Base-by-base conservation (phyloP, 345 rosid genomes). In the Heritiera littoralis region DNA sequence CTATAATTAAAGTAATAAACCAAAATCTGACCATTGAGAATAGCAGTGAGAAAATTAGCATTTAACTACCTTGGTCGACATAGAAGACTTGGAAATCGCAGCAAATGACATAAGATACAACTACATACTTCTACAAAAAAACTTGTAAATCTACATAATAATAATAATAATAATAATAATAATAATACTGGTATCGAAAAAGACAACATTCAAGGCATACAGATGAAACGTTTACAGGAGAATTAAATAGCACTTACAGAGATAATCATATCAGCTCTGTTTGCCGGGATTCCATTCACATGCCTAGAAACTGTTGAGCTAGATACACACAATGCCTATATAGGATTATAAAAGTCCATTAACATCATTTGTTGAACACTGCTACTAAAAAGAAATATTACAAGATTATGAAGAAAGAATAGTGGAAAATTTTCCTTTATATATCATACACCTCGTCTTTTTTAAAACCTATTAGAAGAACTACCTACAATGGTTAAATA, bases 201-300 rank as follows among this genome's bases (percentile, higher is more conserved):
- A 51, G 75, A 51, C 14, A 30, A 51, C 38, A 20, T 30, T 51
- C 75, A 45, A 28, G 40, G 70, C 76, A 74, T 55, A 30, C 46
- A 49, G 30, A 63, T 69, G 52, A 77, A 74, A 74, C 49, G 23
- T 65, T 73, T 72, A 9, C 28, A 80, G 51, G 41, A 81, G 61
- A 77, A 35, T 54, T 32, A 61, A 48, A 66, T 49, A 79, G 38
- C 72, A 84, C 97, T 88, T 78, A 92, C 99, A 7, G 98, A 84
- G 81, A 95, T 91, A 59, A 95, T 93, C 98, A 95, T 91, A 80
- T 95, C 97, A 66, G 94, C 99, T 86, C 97, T 88, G 89, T 89
- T 85, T 28, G 88, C 85, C 84, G 87, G 92, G 84, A 95, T 85
- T 64, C 99, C 99, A 75, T 92, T 93, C 72, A 88, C 87, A 68